A percentile compares a stretch with the other conserved stretches of the same genome.
Conservation (phyloP, 306 rosid genomes). For the Casuarina equisetifolia region DNA sequence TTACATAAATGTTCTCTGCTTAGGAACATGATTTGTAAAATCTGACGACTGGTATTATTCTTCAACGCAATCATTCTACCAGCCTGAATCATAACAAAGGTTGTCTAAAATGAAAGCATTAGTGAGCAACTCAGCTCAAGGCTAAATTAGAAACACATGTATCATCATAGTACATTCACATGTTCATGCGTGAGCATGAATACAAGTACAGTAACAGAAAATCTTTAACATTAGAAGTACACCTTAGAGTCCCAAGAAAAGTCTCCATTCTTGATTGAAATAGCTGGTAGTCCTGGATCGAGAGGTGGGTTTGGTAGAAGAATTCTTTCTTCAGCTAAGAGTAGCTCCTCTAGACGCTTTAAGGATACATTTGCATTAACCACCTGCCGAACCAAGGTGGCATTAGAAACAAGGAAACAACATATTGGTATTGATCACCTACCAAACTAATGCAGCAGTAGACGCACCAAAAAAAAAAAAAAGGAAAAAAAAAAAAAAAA, state of each 20-base stretch:
- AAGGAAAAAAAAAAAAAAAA: no score
- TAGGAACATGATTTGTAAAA: neutral
- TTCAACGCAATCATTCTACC: neutral
- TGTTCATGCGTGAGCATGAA: neutral
- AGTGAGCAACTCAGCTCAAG: neutral
- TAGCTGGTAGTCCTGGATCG: slow-evolving; percentile 71
- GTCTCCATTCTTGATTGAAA: slow-evolving; percentile 77
- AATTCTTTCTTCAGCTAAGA: slow-evolving; percentile 76
- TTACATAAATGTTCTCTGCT: neutral
- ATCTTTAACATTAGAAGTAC: neutral
- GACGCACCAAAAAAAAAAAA: neutral
- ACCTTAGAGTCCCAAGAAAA: slow-evolving; percentile 96
- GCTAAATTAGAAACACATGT: neutral
- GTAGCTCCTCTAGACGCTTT: slow-evolving; percentile 85
- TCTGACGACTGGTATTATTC: neutral
- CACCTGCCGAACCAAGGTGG: slow-evolving; percentile 47
- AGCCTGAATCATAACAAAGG: neutral
- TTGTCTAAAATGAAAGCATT: neutral
- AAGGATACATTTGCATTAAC: slow-evolving; percentile 94
- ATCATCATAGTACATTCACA: neutral
- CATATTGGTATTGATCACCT: neutral
- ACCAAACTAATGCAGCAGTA: neutral
- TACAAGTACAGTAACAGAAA: neutral
- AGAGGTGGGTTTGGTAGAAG: slow-evolving; percentile 90
- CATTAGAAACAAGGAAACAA: slow-evolving; percentile 21